Conservation (phyloP, 345 rosid genomes). For the Rhizophora apiculata region DNA sequence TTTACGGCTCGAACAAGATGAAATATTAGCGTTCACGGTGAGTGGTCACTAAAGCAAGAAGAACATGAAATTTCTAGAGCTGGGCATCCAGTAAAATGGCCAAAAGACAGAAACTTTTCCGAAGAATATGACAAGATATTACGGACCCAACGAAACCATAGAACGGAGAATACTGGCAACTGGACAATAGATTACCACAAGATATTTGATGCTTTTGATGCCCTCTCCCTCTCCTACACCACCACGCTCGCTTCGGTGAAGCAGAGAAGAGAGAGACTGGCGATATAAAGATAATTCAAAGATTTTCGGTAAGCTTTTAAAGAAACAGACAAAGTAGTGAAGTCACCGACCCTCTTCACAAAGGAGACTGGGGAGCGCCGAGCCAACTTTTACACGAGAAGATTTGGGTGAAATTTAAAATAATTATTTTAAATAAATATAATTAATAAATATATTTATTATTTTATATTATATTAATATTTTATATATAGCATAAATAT, state of each 20-base stretch:
- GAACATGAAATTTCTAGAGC: not conserved
- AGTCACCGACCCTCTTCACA: not conserved
- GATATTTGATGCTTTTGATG: not conserved
- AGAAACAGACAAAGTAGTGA: not conserved
- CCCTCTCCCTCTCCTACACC: not conserved
- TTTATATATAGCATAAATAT: too few relatives aligned
- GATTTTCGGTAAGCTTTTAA: too few relatives aligned
- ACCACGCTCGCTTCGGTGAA: not conserved
- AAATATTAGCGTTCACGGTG: not conserved
- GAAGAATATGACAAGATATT: conserved; percentile 12
- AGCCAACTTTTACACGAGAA: not conserved
- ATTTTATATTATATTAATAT: too few relatives aligned
- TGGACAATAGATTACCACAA: conserved; percentile 9
- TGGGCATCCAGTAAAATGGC: not conserved
- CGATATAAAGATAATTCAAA: not conserved
- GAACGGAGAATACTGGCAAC: not conserved
- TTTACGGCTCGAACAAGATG: not conserved
- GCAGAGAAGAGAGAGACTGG: conserved; percentile 18
- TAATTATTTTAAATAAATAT: too few relatives aligned
- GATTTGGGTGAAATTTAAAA: too few relatives aligned
- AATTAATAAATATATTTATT: too few relatives aligned
- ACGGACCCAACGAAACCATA: not conserved
- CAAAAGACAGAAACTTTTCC: conserved; percentile 6
- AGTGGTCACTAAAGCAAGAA: conserved; percentile 7
- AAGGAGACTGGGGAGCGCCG: not conserved